phyloP scores from a whole-genome alignment of 169 alveolate species.

The Haemoproteus tartakovskyi region DNA sequence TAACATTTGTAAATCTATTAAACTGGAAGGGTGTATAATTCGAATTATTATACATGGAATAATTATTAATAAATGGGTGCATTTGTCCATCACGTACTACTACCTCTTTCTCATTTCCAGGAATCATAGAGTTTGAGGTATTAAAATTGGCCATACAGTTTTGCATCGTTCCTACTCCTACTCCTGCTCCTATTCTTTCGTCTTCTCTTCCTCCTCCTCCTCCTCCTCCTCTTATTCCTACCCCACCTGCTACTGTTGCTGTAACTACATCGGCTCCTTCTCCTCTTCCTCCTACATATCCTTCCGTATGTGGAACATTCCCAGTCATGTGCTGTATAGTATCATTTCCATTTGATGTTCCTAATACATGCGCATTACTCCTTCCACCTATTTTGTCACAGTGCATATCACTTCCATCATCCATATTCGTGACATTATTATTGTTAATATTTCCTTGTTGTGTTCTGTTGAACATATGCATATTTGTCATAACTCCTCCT shows the following conservation, averaged over 20 bases:
- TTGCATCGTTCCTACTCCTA: background rate
- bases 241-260: background rate
- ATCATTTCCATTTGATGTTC: slow-evolving; percentile 5
- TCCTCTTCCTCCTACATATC: background rate
- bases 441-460: background rate
- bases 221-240: background rate
- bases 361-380: background rate
- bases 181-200: background rate
- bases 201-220: background rate
- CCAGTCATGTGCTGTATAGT: background rate
- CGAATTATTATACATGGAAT: background rate
- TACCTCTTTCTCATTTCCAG: slow-evolving; percentile 1
- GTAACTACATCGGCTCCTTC: background rate
- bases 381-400: background rate
- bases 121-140: background rate
- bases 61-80: too few species aligned
- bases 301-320: background rate
- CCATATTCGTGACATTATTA: background rate
- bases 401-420: background rate
- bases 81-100: too few species aligned
- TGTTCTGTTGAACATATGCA: too few species aligned
- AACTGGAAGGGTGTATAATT: too few species aligned
- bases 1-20: too few species aligned
- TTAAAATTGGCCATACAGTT: background rate
- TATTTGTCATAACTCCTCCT: too few species aligned